phyloP scores from a whole-genome alignment of 108 stramenopile species.

The Phaeodactylum tricornutum region DNA sequence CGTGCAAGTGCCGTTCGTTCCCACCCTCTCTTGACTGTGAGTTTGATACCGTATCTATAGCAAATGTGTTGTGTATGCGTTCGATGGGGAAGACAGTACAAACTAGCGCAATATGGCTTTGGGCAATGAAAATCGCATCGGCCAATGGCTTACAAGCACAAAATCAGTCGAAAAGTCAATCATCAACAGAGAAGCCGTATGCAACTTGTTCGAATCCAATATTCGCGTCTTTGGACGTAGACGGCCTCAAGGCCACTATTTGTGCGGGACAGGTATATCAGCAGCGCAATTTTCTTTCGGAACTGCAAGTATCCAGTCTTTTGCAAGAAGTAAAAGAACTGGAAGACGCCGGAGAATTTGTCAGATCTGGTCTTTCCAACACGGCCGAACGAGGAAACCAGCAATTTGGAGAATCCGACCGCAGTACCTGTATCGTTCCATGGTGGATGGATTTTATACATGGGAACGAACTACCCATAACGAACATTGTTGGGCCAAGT shows the following conservation, averaged over 20 bases:
- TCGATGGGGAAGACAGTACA: neutral
- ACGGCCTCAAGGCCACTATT: neutral
- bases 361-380: slow-evolving; percentile 26
- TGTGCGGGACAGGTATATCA: slow-evolving; percentile 20
- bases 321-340: slow-evolving; percentile 17
- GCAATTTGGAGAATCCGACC: slow-evolving; percentile 14
- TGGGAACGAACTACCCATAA: neutral
- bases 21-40: too few species aligned
- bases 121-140: neutral
- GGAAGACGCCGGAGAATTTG: slow-evolving; percentile 11
- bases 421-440: slow-evolving; percentile 28
- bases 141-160: neutral
- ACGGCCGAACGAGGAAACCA: slow-evolving; percentile 19
- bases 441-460: slow-evolving; percentile 26
- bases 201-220: neutral
- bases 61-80: too few species aligned
- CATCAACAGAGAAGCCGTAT: neutral
- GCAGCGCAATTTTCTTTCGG: slow-evolving; percentile 18
- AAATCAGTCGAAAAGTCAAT: neutral
- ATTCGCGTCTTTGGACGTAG: slow-evolving; percentile 1
- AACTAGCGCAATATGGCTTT: neutral
- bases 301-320: slow-evolving; percentile 13
- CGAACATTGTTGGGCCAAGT: slow-evolving; percentile 3
- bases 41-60: too few species aligned
- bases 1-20: too few species aligned